Evolutionary conservation across 2,329 filamentous ascomycete genomes (phyloP).

Genomic region (Alternaria atra): DNA sequence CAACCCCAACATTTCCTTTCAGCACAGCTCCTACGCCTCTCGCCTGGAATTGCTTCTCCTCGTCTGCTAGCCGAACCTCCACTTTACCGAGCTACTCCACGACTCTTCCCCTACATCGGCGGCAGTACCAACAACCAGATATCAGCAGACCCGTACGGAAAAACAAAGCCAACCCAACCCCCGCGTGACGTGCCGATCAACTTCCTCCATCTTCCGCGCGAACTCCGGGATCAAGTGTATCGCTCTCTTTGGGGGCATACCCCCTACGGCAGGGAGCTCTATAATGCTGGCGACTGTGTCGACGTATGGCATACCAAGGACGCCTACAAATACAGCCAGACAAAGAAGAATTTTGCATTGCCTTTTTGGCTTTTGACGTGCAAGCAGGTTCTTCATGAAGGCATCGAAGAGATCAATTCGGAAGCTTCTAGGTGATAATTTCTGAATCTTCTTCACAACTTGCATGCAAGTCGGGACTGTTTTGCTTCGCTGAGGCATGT

Average conservation of each 20-base stretch:
- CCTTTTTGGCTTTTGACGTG: slow-evolving; percentile 18
- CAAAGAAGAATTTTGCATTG: neutral
- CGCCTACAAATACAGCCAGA: neutral
- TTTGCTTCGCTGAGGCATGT: neutral
- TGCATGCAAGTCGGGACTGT: too few species aligned
- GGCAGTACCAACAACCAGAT: slow-evolving; percentile 1
- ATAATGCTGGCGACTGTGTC: neutral
- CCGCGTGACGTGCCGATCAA: slow-evolving; percentile 4
- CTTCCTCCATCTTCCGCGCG: slow-evolving; percentile 17
- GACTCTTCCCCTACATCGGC: neutral
- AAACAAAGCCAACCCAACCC: neutral
- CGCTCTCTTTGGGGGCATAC: slow-evolving; percentile 3
- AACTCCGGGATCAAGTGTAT: slow-evolving; percentile 20
- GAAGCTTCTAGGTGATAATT: neutral
- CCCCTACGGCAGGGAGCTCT: neutral
- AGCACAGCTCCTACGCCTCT: neutral
- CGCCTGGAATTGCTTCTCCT: slow-evolving; percentile 3
- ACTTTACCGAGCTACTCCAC: neutral
- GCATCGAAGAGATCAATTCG: neutral
- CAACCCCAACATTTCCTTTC: neutral
- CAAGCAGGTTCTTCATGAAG: slow-evolving; percentile 17
- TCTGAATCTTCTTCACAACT: too few species aligned
- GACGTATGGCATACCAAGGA: neutral
- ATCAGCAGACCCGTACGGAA: neutral
- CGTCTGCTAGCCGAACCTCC: neutral